A percentile compares a stretch with the other conserved stretches of the same genome.
Conservation (phyloP, 2,329 filamentous ascomycete species). For the Neofusicoccum umdonicola region DNA sequence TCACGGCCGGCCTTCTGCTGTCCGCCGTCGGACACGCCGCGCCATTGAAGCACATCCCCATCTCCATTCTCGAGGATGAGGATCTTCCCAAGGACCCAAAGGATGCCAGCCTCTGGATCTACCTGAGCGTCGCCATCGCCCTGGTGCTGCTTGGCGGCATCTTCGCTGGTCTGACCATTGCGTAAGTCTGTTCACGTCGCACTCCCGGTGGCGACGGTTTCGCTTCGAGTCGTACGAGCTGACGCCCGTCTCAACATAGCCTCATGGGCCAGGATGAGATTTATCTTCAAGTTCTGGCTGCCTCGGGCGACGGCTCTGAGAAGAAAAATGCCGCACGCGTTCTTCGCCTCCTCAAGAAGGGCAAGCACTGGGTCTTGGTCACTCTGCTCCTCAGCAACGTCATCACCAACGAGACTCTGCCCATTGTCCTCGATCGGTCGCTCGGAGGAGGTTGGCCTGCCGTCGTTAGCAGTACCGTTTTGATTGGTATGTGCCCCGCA, state of each 20-base stretch:
- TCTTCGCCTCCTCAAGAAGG: slow-evolving; percentile 73
- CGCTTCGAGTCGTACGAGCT: slow-evolving; percentile 21
- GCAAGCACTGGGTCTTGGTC: slow-evolving; percentile 98
- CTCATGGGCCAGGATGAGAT: slow-evolving; percentile 83
- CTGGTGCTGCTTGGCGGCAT: slow-evolving; percentile 86
- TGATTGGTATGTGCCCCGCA: slow-evolving; percentile 69
- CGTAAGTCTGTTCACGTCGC: slow-evolving; percentile 50
- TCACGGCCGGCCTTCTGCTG: slow-evolving; percentile 31
- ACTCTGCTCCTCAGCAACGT: slow-evolving; percentile 93
- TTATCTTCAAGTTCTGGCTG: slow-evolving; percentile 90
- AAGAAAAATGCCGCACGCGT: slow-evolving; percentile 82
- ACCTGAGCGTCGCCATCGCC: slow-evolving; percentile 72
- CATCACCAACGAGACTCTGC: slow-evolving; percentile 94
- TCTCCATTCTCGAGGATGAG: slow-evolving; percentile 27
- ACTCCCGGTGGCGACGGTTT: neutral
- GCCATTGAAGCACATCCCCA: slow-evolving; percentile 29
- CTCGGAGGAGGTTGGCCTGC: slow-evolving; percentile 93
- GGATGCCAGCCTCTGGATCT: slow-evolving; percentile 73
- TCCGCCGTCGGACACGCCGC: slow-evolving; percentile 34
- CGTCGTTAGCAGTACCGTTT: slow-evolving; percentile 84
- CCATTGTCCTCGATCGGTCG: slow-evolving; percentile 90
- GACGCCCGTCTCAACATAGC: slow-evolving; percentile 33
- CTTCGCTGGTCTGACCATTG: slow-evolving; percentile 91
- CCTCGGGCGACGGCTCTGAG: slow-evolving; percentile 80
- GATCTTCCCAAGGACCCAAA: slow-evolving; percentile 38